A percentile compares a stretch with the other conserved stretches of the same genome.
phyloP scores from a whole-genome alignment of 1,139 yeast species.

The Yamadazyma buinensis region DNA sequence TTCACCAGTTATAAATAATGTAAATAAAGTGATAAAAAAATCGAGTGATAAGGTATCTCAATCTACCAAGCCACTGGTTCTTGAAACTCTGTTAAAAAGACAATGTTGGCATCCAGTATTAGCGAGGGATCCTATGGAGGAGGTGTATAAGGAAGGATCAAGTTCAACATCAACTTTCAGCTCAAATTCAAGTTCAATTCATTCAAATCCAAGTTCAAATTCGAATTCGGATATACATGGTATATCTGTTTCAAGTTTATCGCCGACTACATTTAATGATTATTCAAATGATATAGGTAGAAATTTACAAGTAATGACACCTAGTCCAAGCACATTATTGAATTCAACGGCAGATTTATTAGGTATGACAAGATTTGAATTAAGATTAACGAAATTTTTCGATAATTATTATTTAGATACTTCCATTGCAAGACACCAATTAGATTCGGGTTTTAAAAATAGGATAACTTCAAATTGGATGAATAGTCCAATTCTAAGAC shows the following conservation, averaged over 20 bases:
- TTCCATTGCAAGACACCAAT: slow-evolving; percentile 15
- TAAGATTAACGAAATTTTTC: slow-evolving; percentile 25
- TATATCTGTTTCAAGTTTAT: not conserved
- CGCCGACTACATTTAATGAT: not conserved
- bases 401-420: slow-evolving; percentile 18
- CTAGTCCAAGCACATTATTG: not conserved
- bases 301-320: no score
- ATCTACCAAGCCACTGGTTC: no score
- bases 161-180: no score
- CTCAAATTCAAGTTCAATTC: no score
- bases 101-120: no score
- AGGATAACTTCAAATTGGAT: slow-evolving; percentile 20
- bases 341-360: slow-evolving; percentile 16
- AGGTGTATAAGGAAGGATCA: not conserved
- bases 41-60: not conserved
- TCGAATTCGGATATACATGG: no score
- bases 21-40: not conserved
- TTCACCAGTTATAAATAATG: not conserved
- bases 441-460: slow-evolving; percentile 18
- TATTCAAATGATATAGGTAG: no score
- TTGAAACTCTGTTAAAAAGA: no score
- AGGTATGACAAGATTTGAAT: slow-evolving; percentile 23
- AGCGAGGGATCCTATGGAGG: not conserved
- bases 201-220: no score
- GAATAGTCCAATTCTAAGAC: slow-evolving; percentile 16